Conservation (phyloP, 108 stramenopile genomes). For the Cyclotella distinguenda region DNA sequence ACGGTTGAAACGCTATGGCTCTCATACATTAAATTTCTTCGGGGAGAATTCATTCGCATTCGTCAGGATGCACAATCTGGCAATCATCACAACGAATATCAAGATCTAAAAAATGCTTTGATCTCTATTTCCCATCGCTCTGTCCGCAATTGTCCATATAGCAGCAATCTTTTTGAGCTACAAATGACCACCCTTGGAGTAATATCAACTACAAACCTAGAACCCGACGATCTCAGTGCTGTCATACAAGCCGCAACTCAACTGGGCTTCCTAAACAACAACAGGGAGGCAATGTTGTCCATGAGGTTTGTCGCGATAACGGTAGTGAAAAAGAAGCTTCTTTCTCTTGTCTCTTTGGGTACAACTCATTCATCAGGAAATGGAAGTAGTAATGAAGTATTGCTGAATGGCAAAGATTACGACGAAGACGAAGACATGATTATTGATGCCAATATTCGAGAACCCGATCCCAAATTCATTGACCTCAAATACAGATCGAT, state of each 20-base stretch:
- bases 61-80: slow-evolving; percentile 2
- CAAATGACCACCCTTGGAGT: slow-evolving; percentile 44
- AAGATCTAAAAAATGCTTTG: slow-evolving; percentile 23
- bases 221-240: slow-evolving; percentile 69
- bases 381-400: not conserved
- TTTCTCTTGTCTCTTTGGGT: slow-evolving; percentile 31
- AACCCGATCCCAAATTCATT: slow-evolving; percentile 28
- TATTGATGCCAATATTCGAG: slow-evolving; percentile 7
- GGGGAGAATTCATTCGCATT: slow-evolving; percentile 28
- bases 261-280: slow-evolving; percentile 56
- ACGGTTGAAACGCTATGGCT: slow-evolving; percentile 81
- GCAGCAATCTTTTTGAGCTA: slow-evolving; percentile 54
- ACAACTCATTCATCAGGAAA: slow-evolving; percentile 12
- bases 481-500: slow-evolving; percentile 24
- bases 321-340: slow-evolving; percentile 39
- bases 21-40: slow-evolving; percentile 61
- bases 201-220: slow-evolving; percentile 46
- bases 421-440: slow-evolving; percentile 43
- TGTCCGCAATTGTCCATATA: slow-evolving; percentile 83
- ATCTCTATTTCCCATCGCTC: slow-evolving; percentile 66
- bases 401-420: slow-evolving; percentile 25
- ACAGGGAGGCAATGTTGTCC: slow-evolving; percentile 38
- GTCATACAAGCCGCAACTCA: slow-evolving; percentile 58
- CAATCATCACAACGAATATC: slow-evolving; percentile 9
- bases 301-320: slow-evolving; percentile 47